Evolutionary conservation across 352 stramenopile genomes (phyloP).

Genomic region (Globisporangium takayamanum): DNA sequence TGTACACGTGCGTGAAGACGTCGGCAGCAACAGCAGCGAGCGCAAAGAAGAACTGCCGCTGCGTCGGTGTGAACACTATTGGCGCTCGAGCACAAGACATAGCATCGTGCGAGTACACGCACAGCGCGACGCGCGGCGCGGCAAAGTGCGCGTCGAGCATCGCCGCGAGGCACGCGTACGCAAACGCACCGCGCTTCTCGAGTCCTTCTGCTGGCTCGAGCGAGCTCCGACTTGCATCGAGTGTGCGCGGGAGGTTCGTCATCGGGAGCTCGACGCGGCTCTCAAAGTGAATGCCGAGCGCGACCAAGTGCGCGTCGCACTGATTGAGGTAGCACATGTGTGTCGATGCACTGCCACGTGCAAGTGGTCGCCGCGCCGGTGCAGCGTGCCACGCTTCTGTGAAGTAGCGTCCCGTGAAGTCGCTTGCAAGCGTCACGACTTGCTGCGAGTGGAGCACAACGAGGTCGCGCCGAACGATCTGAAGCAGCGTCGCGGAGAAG

Average conservation of each 20-base stretch:
- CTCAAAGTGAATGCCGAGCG: conserved; percentile 46
- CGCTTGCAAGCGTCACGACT: conserved; percentile 46
- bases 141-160: conserved; percentile 43
- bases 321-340: conserved; percentile 61
- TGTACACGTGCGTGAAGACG: conserved; percentile 49
- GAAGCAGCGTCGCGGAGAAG: conserved; percentile 32
- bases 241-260: conserved; percentile 61
- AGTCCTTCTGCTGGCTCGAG: conserved; percentile 32
- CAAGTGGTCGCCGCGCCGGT: conserved; percentile 25
- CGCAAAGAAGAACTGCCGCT: conserved; percentile 53
- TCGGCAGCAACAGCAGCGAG: conserved; percentile 39
- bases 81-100: not conserved
- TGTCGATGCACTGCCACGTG: not conserved
- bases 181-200: conserved; percentile 53
- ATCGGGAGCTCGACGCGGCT: conserved; percentile 43
- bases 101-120: conserved; percentile 48
- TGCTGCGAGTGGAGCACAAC: conserved; percentile 57
- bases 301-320: conserved; percentile 30
- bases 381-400: conserved; percentile 48
- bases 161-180: conserved; percentile 43
- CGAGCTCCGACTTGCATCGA: conserved; percentile 43
- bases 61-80: conserved; percentile 36
- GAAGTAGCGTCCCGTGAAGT: conserved; percentile 54
- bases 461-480: conserved; percentile 43
- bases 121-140: conserved; percentile 36